A percentile compares a stretch with the other conserved stretches of the same genome.
These are phyloP conservation scores for Fusarium compactum DNA, from an alignment of 2,329 filamentous ascomycete genomes.

Conservation along the genomic window DNA sequence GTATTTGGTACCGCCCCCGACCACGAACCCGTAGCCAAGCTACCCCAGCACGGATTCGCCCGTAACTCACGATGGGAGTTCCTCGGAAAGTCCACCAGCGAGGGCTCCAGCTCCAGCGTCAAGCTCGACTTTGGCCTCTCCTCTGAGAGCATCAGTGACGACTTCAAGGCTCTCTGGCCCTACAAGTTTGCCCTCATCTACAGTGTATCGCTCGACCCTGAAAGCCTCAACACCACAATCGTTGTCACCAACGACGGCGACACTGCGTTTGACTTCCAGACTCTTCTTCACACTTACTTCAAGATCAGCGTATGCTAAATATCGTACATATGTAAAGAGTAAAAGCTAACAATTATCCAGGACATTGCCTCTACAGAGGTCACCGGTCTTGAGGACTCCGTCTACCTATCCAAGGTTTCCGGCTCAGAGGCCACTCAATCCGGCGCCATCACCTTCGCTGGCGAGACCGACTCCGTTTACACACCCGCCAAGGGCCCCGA, in stretches of 20 bases:
- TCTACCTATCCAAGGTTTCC: slow-evolving; percentile 88
- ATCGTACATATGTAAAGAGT: not conserved
- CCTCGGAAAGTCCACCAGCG: slow-evolving; percentile 79
- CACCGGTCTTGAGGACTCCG: slow-evolving; percentile 78
- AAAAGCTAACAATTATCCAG: slow-evolving; percentile 57
- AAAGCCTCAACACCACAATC: slow-evolving; percentile 81
- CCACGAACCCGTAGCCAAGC: slow-evolving; percentile 79
- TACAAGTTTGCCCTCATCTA: slow-evolving; percentile 92
- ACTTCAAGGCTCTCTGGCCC: slow-evolving; percentile 80
- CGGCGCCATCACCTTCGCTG: slow-evolving; percentile 74
- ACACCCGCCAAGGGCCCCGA: slow-evolving; percentile 73
- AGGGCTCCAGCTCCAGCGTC: slow-evolving; percentile 72
- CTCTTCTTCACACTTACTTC: slow-evolving; percentile 92
- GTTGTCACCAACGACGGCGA: slow-evolving; percentile 90
- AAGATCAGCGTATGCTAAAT: slow-evolving; percentile 73
- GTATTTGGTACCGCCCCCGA: slow-evolving; percentile 86
- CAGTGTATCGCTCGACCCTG: slow-evolving; percentile 84
- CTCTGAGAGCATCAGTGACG: slow-evolving; percentile 75
- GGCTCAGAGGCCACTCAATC: slow-evolving; percentile 74
- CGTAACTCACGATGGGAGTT: slow-evolving; percentile 93
- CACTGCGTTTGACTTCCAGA: slow-evolving; percentile 88
- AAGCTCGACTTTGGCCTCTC: slow-evolving; percentile 97
- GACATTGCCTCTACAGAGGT: slow-evolving; percentile 82
- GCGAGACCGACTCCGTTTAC: slow-evolving; percentile 92
- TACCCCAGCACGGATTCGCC: slow-evolving; percentile 96